Conservation (phyloP, 768 basidiomycete genomes). For the Mycena albidolilacea region DNA sequence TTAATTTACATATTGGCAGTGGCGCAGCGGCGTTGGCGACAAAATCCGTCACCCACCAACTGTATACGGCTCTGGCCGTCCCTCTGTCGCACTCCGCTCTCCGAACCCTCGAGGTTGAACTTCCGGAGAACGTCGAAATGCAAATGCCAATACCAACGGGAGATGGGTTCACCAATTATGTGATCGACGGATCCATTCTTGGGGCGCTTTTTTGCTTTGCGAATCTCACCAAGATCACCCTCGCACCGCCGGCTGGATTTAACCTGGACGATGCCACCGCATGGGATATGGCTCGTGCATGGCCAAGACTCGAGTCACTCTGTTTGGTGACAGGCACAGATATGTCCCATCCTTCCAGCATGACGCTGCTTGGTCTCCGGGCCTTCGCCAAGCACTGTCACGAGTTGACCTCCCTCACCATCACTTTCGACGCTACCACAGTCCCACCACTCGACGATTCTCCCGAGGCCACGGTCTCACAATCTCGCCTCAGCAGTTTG, state of each 20-base stretch:
- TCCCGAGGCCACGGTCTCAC: not conserved
- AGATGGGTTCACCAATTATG: not conserved
- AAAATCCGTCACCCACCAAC: not conserved
- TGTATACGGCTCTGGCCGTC: not conserved
- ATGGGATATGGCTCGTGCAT: conserved; percentile 8
- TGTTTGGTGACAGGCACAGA: not conserved
- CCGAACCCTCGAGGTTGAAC: not conserved
- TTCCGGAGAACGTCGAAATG: not conserved
- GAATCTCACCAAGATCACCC: not conserved
- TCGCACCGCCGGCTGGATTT: not conserved
- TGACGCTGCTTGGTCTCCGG: not conserved
- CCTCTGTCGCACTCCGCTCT: not conserved
- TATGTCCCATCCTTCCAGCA: not conserved
- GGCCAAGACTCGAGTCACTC: not conserved
- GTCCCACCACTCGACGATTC: not conserved
- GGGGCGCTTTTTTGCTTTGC: not conserved
- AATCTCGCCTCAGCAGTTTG: not conserved
- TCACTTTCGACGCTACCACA: not conserved
- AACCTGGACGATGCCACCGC: conserved; percentile 8
- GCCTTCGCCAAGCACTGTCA: conserved; percentile 2
- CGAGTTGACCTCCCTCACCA: not conserved
- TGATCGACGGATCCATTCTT: not conserved
- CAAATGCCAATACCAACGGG: not conserved
- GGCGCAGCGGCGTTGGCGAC: too few species aligned
- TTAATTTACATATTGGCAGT: not conserved